These are phyloP conservation scores for Peribolospora baueri DNA, from an alignment of 768 basidiomycete species.

Conservation along the genomic window DNA sequence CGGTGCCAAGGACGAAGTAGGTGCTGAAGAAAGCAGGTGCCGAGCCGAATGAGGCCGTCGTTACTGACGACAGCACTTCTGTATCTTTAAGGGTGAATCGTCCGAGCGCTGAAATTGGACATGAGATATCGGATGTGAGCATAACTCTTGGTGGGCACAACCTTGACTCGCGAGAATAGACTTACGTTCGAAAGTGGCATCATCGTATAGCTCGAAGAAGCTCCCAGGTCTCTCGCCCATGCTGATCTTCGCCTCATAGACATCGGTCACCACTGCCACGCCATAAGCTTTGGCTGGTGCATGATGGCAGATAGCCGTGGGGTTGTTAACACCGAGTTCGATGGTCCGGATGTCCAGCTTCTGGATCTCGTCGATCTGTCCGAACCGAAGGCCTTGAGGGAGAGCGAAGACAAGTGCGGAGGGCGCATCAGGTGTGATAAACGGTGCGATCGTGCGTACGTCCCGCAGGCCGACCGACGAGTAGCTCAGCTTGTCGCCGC, in stretches of 20 bases:
- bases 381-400: conserved; percentile 34
- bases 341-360: conserved; percentile 59
- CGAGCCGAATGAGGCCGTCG: too few species aligned
- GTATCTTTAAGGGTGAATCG: too few species aligned
- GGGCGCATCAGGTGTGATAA: conserved; percentile 29
- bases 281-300: conserved; percentile 34
- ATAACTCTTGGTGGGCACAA: too few species aligned
- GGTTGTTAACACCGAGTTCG: conserved; percentile 45
- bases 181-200: conserved; percentile 38
- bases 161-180: conserved; percentile 1
- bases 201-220: conserved; percentile 43
- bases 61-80: too few species aligned
- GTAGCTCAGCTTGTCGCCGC: conserved; percentile 31
- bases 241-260: conserved; percentile 33
- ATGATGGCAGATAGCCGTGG: conserved; percentile 40
- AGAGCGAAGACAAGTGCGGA: conserved; percentile 38
- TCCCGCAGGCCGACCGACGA: conserved; percentile 28
- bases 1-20: conserved; percentile 24
- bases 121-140: too few species aligned
- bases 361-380: conserved; percentile 39
- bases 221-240: conserved; percentile 24
- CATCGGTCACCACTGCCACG: conserved; percentile 34
- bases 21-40: background rate
- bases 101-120: too few species aligned
- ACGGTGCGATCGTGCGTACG: conserved; percentile 28